Conservation (phyloP, 2,329 filamentous ascomycete genomes). For the Hirsutella rhossiliensis region DNA sequence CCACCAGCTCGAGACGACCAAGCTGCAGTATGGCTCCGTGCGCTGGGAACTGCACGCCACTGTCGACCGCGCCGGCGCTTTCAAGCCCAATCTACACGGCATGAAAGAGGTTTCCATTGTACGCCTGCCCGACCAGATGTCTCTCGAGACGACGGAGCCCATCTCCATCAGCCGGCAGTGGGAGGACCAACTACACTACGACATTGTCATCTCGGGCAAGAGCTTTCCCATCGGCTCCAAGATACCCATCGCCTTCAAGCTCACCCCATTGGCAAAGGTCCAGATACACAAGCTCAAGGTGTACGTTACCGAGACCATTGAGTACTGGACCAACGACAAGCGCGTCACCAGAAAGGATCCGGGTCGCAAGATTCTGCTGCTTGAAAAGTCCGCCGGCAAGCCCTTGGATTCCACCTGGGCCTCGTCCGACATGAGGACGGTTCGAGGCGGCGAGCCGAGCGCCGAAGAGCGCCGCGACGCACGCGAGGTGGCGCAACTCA, state of each 20-base stretch:
- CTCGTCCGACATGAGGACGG: slow-evolving; percentile 62
- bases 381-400: slow-evolving; percentile 78
- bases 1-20: slow-evolving; percentile 77
- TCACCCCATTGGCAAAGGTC: slow-evolving; percentile 86
- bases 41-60: slow-evolving; percentile 80
- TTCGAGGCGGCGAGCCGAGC: slow-evolving; percentile 68
- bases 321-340: slow-evolving; percentile 81
- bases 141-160: slow-evolving; percentile 80
- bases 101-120: slow-evolving; percentile 74
- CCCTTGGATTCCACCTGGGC: slow-evolving; percentile 61
- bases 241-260: slow-evolving; percentile 87
- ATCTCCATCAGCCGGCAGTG: slow-evolving; percentile 89
- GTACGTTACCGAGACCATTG: slow-evolving; percentile 78
- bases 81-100: slow-evolving; percentile 78
- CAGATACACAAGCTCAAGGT: slow-evolving; percentile 90
- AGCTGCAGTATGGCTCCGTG: slow-evolving; percentile 74
- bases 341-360: slow-evolving; percentile 76
- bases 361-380: slow-evolving; percentile 70
- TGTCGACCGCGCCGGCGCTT: slow-evolving; percentile 77
- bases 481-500: slow-evolving; percentile 30
- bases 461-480: slow-evolving; percentile 34
- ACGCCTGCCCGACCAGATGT: slow-evolving; percentile 75
- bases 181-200: slow-evolving; percentile 92
- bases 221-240: slow-evolving; percentile 81
- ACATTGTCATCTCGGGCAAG: slow-evolving; percentile 92